Evolutionary conservation across 2,329 filamentous ascomycete species (phyloP).

Genomic region (Cryphonectria parasitica): DNA sequence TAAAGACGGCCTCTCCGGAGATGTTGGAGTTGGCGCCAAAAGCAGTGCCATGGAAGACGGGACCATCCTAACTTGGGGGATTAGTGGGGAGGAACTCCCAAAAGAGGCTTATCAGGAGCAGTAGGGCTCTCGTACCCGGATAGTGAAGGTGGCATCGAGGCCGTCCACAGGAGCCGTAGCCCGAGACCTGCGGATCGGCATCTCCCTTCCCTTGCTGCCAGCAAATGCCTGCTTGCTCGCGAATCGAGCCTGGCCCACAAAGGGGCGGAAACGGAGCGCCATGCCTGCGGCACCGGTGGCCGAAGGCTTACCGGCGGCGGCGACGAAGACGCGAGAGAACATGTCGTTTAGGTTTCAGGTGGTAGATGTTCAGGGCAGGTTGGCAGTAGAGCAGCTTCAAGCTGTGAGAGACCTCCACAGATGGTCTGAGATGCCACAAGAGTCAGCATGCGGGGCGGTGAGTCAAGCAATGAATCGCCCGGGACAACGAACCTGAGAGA

Average conservation of each 20-base stretch:
- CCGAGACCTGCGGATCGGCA: constrained; percentile 61
- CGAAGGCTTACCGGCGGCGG: constrained; percentile 58
- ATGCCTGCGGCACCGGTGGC: constrained; percentile 48
- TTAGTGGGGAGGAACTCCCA: constrained; percentile 8
- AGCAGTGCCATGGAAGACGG: constrained; percentile 93
- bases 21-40: constrained; percentile 97
- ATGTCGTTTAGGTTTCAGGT: constrained; percentile 48
- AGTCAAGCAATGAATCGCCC: constrained; percentile 41
- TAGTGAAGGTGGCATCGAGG: constrained; percentile 90
- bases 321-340: constrained; percentile 61
- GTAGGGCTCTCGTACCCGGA: constrained; percentile 62
- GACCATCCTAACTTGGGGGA: constrained; percentile 69
- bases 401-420: constrained; percentile 57
- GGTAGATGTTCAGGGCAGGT: constrained; percentile 28
- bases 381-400: constrained; percentile 40
- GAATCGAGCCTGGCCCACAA: constrained; percentile 42
- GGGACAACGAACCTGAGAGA: constrained; percentile 67
- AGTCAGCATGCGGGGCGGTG: constrained; percentile 47
- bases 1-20: constrained; percentile 98
- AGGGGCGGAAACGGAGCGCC: constrained; percentile 35
- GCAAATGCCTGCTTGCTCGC: constrained; percentile 58
- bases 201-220: constrained; percentile 70
- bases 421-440: constrained; percentile 47
- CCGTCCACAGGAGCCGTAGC: constrained; percentile 69
- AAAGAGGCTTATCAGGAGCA: not conserved